Evolutionary conservation across 805 yeast genomes (phyloP).

Genomic region (Saccharomycopsis sp.): DNA sequence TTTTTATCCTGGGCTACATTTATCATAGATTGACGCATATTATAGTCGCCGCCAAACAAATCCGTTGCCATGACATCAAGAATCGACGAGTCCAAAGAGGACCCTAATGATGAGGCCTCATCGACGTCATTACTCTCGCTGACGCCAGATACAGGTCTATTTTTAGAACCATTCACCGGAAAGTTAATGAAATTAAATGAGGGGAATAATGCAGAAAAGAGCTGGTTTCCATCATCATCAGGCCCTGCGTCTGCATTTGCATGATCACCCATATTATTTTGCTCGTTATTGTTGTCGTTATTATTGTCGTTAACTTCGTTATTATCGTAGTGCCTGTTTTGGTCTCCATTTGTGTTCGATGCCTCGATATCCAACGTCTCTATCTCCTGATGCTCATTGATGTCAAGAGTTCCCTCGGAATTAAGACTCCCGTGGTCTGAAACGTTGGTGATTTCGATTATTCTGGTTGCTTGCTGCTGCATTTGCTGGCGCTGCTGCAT

Average conservation of each 20-base stretch:
- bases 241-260: neutral
- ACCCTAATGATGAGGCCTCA: neutral
- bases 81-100: slow-evolving; percentile 11
- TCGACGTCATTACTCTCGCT: neutral
- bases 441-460: neutral
- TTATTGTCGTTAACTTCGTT: neutral
- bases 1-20: slow-evolving; percentile 9
- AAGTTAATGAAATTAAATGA: slow-evolving; percentile 12
- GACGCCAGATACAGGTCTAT: neutral
- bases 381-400: neutral
- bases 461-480: neutral
- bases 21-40: slow-evolving; percentile 4
- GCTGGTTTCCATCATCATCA: neutral
- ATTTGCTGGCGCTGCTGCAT: neutral
- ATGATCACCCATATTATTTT: no score
- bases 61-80: slow-evolving; percentile 14
- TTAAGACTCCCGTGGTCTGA: neutral
- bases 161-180: slow-evolving; percentile 1
- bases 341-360: neutral
- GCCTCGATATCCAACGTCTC: neutral
- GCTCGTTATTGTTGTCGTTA: no score
- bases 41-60: slow-evolving; percentile 12
- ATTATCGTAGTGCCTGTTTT: neutral
- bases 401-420: neutral
- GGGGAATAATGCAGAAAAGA: slow-evolving; percentile 12